phyloP scores from a whole-genome alignment of 768 basidiomycete genomes.

The Termitomyces sp. region DNA sequence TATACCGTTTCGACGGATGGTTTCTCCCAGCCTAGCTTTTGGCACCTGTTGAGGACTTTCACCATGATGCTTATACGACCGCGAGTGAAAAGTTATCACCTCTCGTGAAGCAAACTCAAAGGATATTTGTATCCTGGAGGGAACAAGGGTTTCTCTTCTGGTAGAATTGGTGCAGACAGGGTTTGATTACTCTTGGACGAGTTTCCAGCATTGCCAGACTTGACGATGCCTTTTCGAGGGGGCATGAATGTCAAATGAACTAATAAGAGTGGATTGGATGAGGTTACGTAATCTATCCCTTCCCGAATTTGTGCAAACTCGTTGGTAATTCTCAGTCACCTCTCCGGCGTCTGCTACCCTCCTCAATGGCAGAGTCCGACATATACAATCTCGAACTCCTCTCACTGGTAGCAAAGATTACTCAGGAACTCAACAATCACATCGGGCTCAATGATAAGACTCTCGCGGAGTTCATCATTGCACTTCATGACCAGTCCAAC shows the following conservation, averaged over 20 bases:
- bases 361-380: constrained; percentile 63
- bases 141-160: constrained; percentile 62
- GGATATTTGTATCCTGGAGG: constrained; percentile 86
- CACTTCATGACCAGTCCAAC: constrained; percentile 81
- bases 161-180: constrained; percentile 17
- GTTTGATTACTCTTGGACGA: constrained; percentile 54
- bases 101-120: constrained; percentile 74
- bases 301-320: neutral
- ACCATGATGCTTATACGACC: neutral
- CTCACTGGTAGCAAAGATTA: constrained; percentile 87
- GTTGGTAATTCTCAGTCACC: neutral
- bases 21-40: constrained; percentile 88
- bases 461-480: constrained; percentile 92
- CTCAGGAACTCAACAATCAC: constrained; percentile 91
- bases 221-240: constrained; percentile 73
- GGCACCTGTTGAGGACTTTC: constrained; percentile 51
- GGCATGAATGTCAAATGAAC: constrained; percentile 51
- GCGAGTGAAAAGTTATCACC: constrained; percentile 31
- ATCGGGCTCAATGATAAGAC: constrained; percentile 84
- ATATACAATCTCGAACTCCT: constrained; percentile 92
- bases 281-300: constrained; percentile 11
- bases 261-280: too few relatives aligned
- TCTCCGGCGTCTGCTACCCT: neutral
- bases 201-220: constrained; percentile 89
- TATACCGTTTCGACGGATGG: constrained; percentile 74